Evolutionary conservation across 2,329 filamentous ascomycete species (phyloP), one percentile per base, ranked within the genome.

Genomic region (Arthrobotrys entomopaga): DNA sequence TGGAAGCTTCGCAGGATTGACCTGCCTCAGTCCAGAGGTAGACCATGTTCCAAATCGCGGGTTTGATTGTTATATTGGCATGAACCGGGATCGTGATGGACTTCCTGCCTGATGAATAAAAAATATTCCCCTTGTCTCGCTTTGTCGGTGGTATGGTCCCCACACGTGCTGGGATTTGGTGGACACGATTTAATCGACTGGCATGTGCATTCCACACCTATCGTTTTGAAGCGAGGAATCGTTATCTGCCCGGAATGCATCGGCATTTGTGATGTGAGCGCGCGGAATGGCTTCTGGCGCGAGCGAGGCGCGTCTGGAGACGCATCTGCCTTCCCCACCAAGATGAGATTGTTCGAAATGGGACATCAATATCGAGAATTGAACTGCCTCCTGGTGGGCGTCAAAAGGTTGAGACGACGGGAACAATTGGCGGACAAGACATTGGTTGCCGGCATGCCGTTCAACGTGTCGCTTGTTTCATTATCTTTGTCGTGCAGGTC

Each of bases 401-500:
- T 34, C 29, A 34, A 34, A 34, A 34, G 10, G 29, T 34, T 34
- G 29, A 34, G 42, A 46, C 42, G 16, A 16, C 29, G 29, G 42
- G 16, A n/a, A n/a, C 48, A 54, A 67, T 67, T 59, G 61, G 53
- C 64, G 56, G 60, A 60, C 60, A 48, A 67, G 48, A 67, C 54
- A 60, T n/a, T 22, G 6, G 40, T 67, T 48, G n/a, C n/a, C n/a
- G n/a, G n/a, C n/a, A n/a, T n/a, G n/a, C 64, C 64, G 48, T 56
- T 24, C 29, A 67, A 65, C 63, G 63, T 65, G 63, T 65, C 52
- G 63, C 64, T 59, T 60, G 64, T 58, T 29, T 19, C 29, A 46
- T 29, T 20, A 34, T 49, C 42, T 19, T 15, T 46, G 7, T 5
- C 11, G 6, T 7, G 42, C 15, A n/a, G 8, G 56, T 67, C 60